phyloP scores from a whole-genome alignment of 768 basidiomycete species.

The Calocybe cyanea region DNA sequence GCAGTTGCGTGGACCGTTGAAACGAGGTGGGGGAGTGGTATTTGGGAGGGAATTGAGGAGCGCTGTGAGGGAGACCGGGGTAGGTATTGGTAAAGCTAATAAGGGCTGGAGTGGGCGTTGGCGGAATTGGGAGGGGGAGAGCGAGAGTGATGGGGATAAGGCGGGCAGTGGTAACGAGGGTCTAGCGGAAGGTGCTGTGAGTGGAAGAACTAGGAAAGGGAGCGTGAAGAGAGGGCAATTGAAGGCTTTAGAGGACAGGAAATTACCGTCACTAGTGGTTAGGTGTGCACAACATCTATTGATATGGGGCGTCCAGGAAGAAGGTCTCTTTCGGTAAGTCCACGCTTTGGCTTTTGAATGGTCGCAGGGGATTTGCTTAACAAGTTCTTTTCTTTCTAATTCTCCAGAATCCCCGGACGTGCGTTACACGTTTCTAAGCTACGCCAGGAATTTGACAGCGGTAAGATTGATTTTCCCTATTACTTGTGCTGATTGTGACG shows the following conservation, averaged over 20 bases:
- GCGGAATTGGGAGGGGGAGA: slow-evolving; percentile 22
- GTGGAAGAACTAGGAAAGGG: slow-evolving; percentile 14
- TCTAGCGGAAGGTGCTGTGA: slow-evolving; percentile 6
- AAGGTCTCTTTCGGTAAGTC: slow-evolving; percentile 79
- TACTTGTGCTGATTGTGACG: background rate
- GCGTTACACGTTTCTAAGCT: slow-evolving; percentile 76
- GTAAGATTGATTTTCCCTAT: slow-evolving; percentile 24
- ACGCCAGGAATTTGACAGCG: slow-evolving; percentile 78
- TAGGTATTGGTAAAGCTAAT: slow-evolving; percentile 25
- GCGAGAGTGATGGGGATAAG: slow-evolving; percentile 16
- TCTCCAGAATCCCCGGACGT: slow-evolving; percentile 72
- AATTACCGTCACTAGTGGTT: slow-evolving; percentile 72
- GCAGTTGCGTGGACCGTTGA: slow-evolving; percentile 51
- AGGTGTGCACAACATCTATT: slow-evolving; percentile 81
- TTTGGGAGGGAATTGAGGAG: slow-evolving; percentile 60
- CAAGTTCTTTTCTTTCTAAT: slow-evolving; percentile 11
- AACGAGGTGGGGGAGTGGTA: slow-evolving; percentile 41
- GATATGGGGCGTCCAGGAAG: slow-evolving; percentile 81
- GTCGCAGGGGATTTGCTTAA: background rate
- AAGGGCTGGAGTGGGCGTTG: slow-evolving; percentile 18
- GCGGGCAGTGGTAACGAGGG: slow-evolving; percentile 10
- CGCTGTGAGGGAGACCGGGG: slow-evolving; percentile 56
- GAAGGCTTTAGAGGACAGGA: slow-evolving; percentile 43
- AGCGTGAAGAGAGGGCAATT: slow-evolving; percentile 22
- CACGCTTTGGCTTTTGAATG: background rate